Evolutionary conservation across 257 asterid species (phyloP).

Genomic region (Cordia subcordata): DNA sequence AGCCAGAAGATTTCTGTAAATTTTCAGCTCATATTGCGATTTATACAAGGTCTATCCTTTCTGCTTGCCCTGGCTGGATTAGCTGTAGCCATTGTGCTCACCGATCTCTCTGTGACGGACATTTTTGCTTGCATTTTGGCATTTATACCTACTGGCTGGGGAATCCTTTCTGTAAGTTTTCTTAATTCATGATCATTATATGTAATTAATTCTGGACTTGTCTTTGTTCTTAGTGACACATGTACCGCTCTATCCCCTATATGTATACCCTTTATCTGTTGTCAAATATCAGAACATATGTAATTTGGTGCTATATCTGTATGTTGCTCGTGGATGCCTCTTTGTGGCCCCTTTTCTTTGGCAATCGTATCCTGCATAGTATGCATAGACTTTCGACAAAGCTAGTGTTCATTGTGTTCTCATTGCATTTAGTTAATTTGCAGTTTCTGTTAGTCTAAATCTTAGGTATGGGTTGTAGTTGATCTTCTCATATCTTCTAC

Average conservation of each 20-base stretch:
- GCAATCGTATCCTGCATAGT: too few species aligned
- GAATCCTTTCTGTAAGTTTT: constrained; percentile 80
- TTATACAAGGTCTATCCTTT: constrained; percentile 81
- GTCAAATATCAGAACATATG: too few species aligned
- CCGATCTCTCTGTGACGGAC: constrained; percentile 57
- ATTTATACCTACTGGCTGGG: constrained; percentile 99
- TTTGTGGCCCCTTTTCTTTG: too few species aligned
- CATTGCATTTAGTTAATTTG: too few species aligned
- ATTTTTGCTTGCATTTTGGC: constrained; percentile 87
- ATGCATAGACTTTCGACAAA: too few species aligned
- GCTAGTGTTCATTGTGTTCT: too few species aligned
- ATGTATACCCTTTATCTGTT: too few species aligned
- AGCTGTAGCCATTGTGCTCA: constrained; percentile 57
- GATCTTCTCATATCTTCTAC: too few species aligned
- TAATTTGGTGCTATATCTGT: too few species aligned
- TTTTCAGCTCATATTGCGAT: constrained; percentile 90
- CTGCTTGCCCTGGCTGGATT: constrained; percentile 79
- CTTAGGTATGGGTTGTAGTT: too few species aligned
- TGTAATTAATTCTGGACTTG: neutral
- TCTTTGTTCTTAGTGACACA: neutral
- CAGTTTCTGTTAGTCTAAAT: too few species aligned
- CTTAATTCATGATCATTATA: neutral
- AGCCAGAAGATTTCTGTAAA: constrained; percentile 97
- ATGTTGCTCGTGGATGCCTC: too few species aligned
- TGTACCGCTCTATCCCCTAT: neutral